phyloP scores from a whole-genome alignment of 331 rosid species.

The Quercus phellos region DNA sequence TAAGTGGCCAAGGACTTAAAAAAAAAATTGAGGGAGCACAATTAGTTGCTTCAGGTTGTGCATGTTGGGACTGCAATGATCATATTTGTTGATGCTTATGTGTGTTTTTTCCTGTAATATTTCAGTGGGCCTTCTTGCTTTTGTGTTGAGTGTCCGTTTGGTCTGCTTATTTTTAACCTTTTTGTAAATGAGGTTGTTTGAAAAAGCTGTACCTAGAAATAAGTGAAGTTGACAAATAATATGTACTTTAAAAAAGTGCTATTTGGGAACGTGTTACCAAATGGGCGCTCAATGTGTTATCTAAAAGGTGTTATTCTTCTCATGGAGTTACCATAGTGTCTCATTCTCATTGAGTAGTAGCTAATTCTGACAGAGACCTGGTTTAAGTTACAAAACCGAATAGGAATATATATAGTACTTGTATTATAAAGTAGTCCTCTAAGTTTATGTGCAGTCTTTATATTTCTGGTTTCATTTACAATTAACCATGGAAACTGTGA shows the following conservation, averaged over 20 bases:
- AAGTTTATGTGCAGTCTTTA: not conserved
- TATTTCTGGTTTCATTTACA: not conserved
- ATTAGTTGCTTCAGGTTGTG: constrained; percentile 3
- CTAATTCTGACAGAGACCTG: not conserved
- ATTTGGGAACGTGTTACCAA: too few relatives aligned
- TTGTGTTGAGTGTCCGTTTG: not conserved
- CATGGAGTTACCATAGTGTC: not conserved
- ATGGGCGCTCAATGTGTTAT: not conserved
- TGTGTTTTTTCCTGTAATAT: not conserved
- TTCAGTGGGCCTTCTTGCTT: not conserved
- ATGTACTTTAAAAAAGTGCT: too few relatives aligned
- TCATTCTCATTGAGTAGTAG: not conserved
- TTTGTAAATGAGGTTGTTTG: too few relatives aligned
- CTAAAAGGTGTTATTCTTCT: not conserved
- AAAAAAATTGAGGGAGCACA: not conserved
- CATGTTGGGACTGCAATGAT: not conserved
- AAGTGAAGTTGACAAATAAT: too few relatives aligned
- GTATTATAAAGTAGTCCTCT: not conserved
- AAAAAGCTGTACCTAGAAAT: too few relatives aligned
- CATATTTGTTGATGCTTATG: not conserved
- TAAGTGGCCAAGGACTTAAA: constrained; percentile 16
- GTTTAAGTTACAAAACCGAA: not conserved
- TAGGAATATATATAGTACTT: not conserved
- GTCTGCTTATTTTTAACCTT: too few relatives aligned
- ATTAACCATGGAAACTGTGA: not conserved